Evolutionary conservation across 352 stramenopile species (phyloP), one percentile per base, ranked within the genome.

Genomic region (Phytopythium oedochilum): DNA sequence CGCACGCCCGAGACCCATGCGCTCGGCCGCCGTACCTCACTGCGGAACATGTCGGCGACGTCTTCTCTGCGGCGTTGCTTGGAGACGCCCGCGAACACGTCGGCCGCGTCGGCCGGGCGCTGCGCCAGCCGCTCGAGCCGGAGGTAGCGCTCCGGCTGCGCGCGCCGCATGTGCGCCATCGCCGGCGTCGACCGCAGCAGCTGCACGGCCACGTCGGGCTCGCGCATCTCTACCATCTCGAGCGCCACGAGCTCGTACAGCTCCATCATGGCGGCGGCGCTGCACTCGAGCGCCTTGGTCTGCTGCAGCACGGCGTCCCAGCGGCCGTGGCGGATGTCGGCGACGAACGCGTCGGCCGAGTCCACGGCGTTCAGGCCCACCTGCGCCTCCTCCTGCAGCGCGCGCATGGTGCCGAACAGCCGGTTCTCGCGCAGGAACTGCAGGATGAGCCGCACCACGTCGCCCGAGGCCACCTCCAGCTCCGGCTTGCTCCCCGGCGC

Each of bases 381-480:
- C 59, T 93, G 83, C 10, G 86, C 71, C 70, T 97, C 89, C 22
- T 93, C 71, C 63, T 97, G 88, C 43, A 98, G 70, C 51, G 84
- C 68, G 22, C 78, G 70, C 73, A 98, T 83, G 10, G 88, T 73
- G 25, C 70, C 48, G 42, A 89, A 89, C 10, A 98, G 71, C 11
- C 83, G 75, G 63, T 97, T 94, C 69, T 98, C 92, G 53, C 92
- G 80, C 35, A 96, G 77, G 54, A 96, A 97, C 72, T 97, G 88
- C 60, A 97, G 80, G 53, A 98, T 90, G 26, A 98, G 70, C 25
- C 88, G 84, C 52, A 97, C 75, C 46, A 89, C 82, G 55, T 97
- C 90, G 57, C 75, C 67, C 17, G 78, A 71, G 49, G 85, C 72
- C 44, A 90, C 74, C 47, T 90, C 75, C 32, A 88, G 60, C 59